A percentile compares a stretch with the other conserved stretches of the same genome.
These are phyloP conservation scores for Apiospora aurea DNA, from an alignment of 2,329 filamentous ascomycete genomes.

Conservation along the genomic window DNA sequence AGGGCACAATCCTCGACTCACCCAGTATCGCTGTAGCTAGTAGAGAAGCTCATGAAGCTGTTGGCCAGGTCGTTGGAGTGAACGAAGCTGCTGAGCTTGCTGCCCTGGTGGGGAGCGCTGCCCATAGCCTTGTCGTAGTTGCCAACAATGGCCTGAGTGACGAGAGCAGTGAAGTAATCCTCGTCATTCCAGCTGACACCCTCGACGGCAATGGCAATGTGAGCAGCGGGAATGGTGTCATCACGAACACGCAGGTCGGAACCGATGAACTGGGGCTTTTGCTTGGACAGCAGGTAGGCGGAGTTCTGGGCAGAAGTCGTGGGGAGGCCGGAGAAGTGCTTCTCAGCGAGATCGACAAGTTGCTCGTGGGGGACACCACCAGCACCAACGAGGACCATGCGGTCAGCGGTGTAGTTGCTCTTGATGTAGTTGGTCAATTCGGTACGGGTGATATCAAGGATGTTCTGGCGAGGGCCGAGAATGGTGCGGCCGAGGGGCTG, in stretches of 20 bases:
- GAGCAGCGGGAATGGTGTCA: slow-evolving; percentile 93
- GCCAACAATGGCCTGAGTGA: slow-evolving; percentile 97
- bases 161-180: slow-evolving; percentile 98
- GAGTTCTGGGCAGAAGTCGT: slow-evolving; percentile 76
- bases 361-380: slow-evolving; percentile 93
- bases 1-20: slow-evolving; percentile 55
- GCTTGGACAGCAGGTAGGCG: slow-evolving; percentile 80
- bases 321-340: slow-evolving; percentile 87
- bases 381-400: slow-evolving; percentile 97
- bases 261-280: slow-evolving; percentile 92
- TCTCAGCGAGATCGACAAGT: slow-evolving; percentile 94
- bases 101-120: slow-evolving; percentile 95
- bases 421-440: slow-evolving; percentile 97
- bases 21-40: slow-evolving; percentile 99
- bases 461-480: slow-evolving; percentile 97
- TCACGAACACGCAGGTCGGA: slow-evolving; percentile 96
- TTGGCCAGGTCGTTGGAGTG: slow-evolving; percentile 96
- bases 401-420: slow-evolving; percentile 99
- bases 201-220: slow-evolving; percentile 98
- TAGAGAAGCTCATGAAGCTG: slow-evolving; percentile 99
- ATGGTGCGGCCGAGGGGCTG: slow-evolving; percentile 98
- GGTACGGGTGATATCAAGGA: slow-evolving; percentile 90
- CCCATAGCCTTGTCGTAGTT: slow-evolving; percentile 99
- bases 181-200: slow-evolving; percentile 99
- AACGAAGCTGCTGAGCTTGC: slow-evolving; percentile 95